A percentile compares a stretch with the other conserved stretches of the same genome.
Conservation (phyloP, 495 filamentous ascomycete species). For the Bombardia bombarda region DNA sequence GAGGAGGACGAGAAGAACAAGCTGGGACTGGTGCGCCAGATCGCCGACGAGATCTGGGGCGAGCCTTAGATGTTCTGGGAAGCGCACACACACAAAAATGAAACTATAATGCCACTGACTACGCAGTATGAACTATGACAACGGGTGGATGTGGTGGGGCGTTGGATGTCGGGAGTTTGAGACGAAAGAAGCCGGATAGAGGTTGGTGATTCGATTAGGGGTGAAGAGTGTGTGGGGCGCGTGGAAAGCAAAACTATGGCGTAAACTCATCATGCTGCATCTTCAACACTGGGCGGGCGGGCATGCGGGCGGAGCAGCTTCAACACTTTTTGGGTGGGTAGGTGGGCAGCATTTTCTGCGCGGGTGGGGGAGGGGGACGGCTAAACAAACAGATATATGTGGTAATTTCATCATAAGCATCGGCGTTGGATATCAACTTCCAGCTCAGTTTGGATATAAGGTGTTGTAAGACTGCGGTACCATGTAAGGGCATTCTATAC, state of each 20-base stretch:
- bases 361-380: background rate
- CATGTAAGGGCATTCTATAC: no score
- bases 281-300: conserved; percentile 7
- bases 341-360: conserved; percentile 1
- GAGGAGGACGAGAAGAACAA: conserved; percentile 64
- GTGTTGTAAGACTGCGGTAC: no score
- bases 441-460: conserved; percentile 8
- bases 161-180: no score
- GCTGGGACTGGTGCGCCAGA: conserved; percentile 55
- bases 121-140: no score
- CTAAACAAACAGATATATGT: background rate
- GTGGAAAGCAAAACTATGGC: background rate
- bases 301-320: no score
- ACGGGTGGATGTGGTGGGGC: no score
- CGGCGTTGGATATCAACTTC: conserved; percentile 19
- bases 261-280: conserved; percentile 6
- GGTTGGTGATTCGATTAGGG: no score
- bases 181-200: no score
- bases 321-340: background rate
- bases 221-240: background rate
- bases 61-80: conserved; percentile 36
- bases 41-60: conserved; percentile 64
- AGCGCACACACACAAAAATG: background rate
- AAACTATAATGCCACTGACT: no score
- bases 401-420: background rate